Evolutionary conservation across 768 basidiomycete genomes (phyloP), one percentile per base, ranked within the genome.

Genomic region (Clitopilus hobsonii): DNA sequence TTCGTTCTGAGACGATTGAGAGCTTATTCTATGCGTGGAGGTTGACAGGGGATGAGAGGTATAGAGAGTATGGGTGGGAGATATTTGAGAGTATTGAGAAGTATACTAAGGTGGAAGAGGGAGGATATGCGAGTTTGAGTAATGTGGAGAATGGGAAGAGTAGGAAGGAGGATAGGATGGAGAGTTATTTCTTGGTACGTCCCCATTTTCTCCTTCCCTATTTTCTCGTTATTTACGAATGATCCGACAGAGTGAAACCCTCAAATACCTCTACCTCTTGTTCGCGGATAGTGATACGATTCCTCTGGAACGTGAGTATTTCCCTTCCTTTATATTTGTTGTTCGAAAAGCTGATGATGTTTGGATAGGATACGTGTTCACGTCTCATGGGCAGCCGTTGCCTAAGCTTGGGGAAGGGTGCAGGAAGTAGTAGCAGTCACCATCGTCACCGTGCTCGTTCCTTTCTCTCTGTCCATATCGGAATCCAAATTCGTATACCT

Each of bases 1-100:
- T 98, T 13, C 82, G 94, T 25, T 95, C 94, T 6, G 95, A 98
- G 72, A 98, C 95, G 0, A 79, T 94, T 11, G 95, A 98, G 67
- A 94, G 91, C 0, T 83, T 98, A 41, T 97, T 98, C 77, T 74
- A 94, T 38, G 96, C 92, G 2, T 97, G 80, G 67, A 85, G 95
- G 27, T 76, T 94, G 2, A 97, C 94, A 0, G 95, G 93, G 2
- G 83, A 97, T 61, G 69, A 77, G 22, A 75, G 79, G 41, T 98
- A 96, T 65, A 85, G 96, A 23, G 76, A 86, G 24, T 82, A 85
- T 60, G 96, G 91, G 23, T 97, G 95, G 94, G 68, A 76, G 16
- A 95, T 98, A 60, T 98, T 98, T 76, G 76, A 89, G 66, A 82
- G 95, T 0, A 97, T 98, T 53, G 83, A 95, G 64, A 82, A 83